phyloP scores from a whole-genome alignment of 2,329 filamentous ascomycete species.

The Huntiella omanensis region DNA sequence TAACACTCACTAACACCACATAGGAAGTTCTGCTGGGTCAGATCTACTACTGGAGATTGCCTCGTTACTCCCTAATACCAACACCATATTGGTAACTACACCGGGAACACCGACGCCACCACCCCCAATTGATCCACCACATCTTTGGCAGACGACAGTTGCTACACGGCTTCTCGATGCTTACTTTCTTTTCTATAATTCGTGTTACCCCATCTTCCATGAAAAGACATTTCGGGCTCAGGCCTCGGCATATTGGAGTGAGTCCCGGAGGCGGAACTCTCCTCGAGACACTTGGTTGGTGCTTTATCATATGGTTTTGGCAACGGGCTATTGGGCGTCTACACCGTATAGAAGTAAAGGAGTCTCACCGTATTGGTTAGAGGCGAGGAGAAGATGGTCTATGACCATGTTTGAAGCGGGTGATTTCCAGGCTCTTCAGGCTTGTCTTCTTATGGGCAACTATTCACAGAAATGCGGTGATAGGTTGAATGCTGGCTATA shows the following conservation, averaged over 20 bases:
- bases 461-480: slow-evolving; percentile 30
- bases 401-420: slow-evolving; percentile 26
- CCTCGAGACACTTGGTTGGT: slow-evolving; percentile 16
- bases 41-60: slow-evolving; percentile 15
- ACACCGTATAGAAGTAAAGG: slow-evolving; percentile 14
- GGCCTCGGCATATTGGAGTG: slow-evolving; percentile 11
- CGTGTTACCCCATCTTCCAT: slow-evolving; percentile 27
- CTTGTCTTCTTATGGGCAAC: slow-evolving; percentile 25
- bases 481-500: slow-evolving; percentile 32
- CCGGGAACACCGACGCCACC: neutral
- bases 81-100: neutral
- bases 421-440: slow-evolving; percentile 26
- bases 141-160: slow-evolving; percentile 9
- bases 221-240: slow-evolving; percentile 25
- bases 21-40: slow-evolving; percentile 16
- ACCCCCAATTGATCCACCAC: slow-evolving; percentile 4
- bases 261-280: slow-evolving; percentile 3
- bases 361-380: slow-evolving; percentile 15
- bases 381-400: slow-evolving; percentile 19
- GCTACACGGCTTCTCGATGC: slow-evolving; percentile 19
- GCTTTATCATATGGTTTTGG: slow-evolving; percentile 19
- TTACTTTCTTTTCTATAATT: slow-evolving; percentile 26
- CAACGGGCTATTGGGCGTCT: slow-evolving; percentile 20
- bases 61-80: slow-evolving; percentile 3
- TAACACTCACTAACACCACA: neutral